A percentile compares a stretch with the other conserved stretches of the same genome.
These are phyloP conservation scores for Monilinia fructigena DNA, from an alignment of 2,329 filamentous ascomycete species.

Conservation along the genomic window DNA sequence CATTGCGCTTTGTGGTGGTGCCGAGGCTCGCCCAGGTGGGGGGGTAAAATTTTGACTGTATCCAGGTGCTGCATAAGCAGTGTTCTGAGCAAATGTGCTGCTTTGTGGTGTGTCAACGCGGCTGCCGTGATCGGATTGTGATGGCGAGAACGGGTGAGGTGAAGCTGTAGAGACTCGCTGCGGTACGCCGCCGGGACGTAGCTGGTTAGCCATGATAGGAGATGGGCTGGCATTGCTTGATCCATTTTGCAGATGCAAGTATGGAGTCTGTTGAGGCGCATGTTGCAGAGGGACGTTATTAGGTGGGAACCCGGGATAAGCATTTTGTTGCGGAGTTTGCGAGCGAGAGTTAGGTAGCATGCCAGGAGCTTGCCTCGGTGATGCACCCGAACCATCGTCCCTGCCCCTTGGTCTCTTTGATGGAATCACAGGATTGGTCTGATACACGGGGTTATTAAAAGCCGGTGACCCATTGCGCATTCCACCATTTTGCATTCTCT, in stretches of 20 bases:
- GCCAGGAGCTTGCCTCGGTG: constrained; percentile 71
- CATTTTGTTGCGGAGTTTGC: constrained; percentile 78
- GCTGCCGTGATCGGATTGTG: constrained; percentile 70
- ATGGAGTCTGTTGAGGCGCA: constrained; percentile 62
- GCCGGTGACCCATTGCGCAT: constrained; percentile 80
- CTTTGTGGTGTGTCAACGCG: constrained; percentile 69
- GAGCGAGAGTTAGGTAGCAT: constrained; percentile 81
- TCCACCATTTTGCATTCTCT: constrained; percentile 75
- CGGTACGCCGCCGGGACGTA: constrained; percentile 66
- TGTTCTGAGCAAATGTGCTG: constrained; percentile 63
- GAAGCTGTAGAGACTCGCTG: constrained; percentile 88
- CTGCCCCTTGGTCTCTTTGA: constrained; percentile 80
- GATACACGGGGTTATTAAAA: constrained; percentile 76
- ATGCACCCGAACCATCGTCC: constrained; percentile 82
- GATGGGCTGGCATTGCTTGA: constrained; percentile 87
- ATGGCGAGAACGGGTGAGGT: constrained; percentile 84
- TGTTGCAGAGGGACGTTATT: constrained; percentile 60
- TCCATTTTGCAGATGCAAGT: constrained; percentile 79
- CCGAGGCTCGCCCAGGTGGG: constrained; percentile 53
- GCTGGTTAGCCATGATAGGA: constrained; percentile 83
- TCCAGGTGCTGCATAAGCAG: constrained; percentile 53
- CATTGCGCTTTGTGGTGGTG: constrained; percentile 57
- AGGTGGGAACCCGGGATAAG: constrained; percentile 68
- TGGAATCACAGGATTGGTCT: constrained; percentile 81
- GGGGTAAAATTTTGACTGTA: constrained; percentile 60